Evolutionary conservation across 2,329 filamentous ascomycete species (phyloP).

Genomic region (Pyricularia sp.): DNA sequence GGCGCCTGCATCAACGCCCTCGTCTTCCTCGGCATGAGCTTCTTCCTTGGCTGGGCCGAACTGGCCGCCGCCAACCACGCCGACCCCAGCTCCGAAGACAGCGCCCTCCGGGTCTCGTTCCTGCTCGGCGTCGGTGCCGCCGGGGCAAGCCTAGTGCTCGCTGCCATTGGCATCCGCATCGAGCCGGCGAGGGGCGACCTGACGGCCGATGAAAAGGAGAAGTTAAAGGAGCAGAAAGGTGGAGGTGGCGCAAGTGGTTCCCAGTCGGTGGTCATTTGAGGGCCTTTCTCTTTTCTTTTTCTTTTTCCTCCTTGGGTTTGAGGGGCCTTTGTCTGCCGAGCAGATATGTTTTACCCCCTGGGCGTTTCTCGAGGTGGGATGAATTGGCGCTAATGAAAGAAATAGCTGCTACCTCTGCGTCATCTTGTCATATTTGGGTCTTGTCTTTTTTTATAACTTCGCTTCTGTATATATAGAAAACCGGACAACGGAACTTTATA

Average conservation of each 20-base stretch:
- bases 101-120: neutral
- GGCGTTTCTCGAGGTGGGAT: neutral
- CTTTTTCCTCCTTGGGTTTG: neutral
- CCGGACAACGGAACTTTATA: neutral
- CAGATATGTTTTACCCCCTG: neutral
- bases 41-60: slow-evolving; percentile 56
- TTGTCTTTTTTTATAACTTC: neutral
- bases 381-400: neutral
- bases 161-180: slow-evolving; percentile 43
- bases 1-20: slow-evolving; percentile 55
- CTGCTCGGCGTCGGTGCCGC: slow-evolving; percentile 5
- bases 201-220: slow-evolving; percentile 43
- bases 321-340: neutral
- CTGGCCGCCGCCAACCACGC: slow-evolving; percentile 23
- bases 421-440: too few species aligned
- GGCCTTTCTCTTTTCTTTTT: neutral
- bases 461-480: neutral
- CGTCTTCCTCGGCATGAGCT: slow-evolving; percentile 52
- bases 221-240: neutral
- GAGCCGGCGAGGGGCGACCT: slow-evolving; percentile 44
- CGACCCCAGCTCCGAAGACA: neutral
- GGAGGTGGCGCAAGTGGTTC: neutral
- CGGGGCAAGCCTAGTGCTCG: slow-evolving; percentile 7
- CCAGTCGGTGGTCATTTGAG: neutral
- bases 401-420: neutral